phyloP scores from a whole-genome alignment of 148 eudicot genomes.

The Beta vulgaris region DNA sequence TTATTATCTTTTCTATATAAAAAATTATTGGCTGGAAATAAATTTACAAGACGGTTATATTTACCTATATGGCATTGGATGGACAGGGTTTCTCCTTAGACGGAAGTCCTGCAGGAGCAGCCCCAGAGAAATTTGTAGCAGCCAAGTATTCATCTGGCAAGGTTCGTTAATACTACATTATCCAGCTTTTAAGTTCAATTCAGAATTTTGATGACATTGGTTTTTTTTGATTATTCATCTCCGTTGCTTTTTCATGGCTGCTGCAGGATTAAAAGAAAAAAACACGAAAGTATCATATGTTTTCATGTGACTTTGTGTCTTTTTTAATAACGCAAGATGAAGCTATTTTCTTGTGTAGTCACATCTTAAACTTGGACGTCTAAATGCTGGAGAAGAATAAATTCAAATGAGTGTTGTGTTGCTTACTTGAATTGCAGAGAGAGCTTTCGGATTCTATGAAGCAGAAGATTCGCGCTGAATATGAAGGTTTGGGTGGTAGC shows the following conservation, averaged over 20 bases:
- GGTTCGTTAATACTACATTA: conserved; percentile 51
- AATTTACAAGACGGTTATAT: background rate
- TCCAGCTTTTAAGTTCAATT: too few species aligned
- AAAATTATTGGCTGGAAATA: too few species aligned
- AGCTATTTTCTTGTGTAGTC: conserved; percentile 40
- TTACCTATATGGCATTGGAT: conserved; percentile 13
- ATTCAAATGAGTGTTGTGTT: conserved; percentile 43
- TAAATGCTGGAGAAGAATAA: conserved; percentile 39
- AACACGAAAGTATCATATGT: conserved; percentile 43
- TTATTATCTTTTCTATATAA: background rate
- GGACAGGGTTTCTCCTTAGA: conserved; percentile 81
- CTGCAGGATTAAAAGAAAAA: conserved; percentile 73
- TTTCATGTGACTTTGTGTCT: conserved; percentile 44
- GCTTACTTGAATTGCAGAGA: conserved; percentile 73
- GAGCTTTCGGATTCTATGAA: conserved; percentile 83
- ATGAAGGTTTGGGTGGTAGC: conserved; percentile 82
- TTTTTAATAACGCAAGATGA: conserved; percentile 55
- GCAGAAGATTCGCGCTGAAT: conserved; percentile 86
- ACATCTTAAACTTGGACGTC: conserved; percentile 46
- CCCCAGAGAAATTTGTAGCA: conserved; percentile 79
- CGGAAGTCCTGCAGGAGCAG: conserved; percentile 37
- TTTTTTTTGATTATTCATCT: conserved; percentile 23
- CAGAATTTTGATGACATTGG: background rate
- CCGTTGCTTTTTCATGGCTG: conserved; percentile 44
- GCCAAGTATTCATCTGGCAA: conserved; percentile 84